These are phyloP conservation scores for Schizothecium vesticola DNA, from an alignment of 495 filamentous ascomycete species.

Conservation along the genomic window DNA sequence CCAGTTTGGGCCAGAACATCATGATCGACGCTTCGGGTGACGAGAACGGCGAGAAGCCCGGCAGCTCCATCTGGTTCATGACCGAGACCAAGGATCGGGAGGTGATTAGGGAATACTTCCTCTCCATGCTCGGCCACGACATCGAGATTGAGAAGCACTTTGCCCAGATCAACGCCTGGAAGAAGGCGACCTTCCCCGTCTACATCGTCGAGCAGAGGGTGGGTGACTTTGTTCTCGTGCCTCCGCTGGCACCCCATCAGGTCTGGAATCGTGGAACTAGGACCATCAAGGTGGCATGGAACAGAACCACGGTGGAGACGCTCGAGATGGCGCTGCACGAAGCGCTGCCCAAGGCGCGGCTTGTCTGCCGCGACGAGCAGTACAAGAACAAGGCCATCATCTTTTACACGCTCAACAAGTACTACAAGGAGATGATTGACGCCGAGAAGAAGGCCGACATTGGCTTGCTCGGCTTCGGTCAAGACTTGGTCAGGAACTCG, in stretches of 20 bases:
- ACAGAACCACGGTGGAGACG: constrained; percentile 89
- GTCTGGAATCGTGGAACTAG: constrained; percentile 96
- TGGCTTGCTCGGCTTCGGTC: constrained; percentile 37
- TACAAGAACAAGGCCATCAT: constrained; percentile 98
- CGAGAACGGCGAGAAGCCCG: constrained; percentile 64
- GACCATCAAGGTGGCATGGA: constrained; percentile 97
- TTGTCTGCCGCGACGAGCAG: constrained; percentile 96
- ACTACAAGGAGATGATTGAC: constrained; percentile 58
- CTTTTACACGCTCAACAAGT: constrained; percentile 75
- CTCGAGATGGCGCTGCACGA: constrained; percentile 78
- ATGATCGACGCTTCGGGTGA: constrained; percentile 88
- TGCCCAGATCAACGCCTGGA: constrained; percentile 88
- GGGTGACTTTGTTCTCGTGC: constrained; percentile 94
- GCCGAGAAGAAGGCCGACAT: constrained; percentile 42
- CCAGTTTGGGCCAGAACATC: constrained; percentile 89
- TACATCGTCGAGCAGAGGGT: constrained; percentile 87
- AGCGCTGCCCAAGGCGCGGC: constrained; percentile 76
- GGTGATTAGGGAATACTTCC: constrained; percentile 84
- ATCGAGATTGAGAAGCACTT: constrained; percentile 96
- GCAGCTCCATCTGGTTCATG: constrained; percentile 98
- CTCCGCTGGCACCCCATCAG: constrained; percentile 94
- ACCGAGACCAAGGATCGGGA: constrained; percentile 86
- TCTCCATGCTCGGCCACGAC: constrained; percentile 85
- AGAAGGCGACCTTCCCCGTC: constrained; percentile 82
- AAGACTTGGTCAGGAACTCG: constrained; percentile 45